Conservation (phyloP, 2,329 filamentous ascomycete genomes). For the Clonostachys rosea region DNA sequence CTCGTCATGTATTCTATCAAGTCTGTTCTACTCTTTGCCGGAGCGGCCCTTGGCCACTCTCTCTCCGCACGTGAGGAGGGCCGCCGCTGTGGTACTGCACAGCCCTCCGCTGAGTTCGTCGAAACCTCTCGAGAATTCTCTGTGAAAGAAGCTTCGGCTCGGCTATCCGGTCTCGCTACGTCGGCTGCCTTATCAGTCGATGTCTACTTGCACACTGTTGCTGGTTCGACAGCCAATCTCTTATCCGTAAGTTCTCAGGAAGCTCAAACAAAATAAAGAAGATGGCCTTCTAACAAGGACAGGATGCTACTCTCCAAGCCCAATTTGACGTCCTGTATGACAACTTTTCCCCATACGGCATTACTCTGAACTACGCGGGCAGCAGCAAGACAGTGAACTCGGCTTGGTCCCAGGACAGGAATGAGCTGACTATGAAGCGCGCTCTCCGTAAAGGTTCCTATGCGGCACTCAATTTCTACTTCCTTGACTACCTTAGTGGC, state of each 20-base stretch:
- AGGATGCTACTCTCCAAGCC: slow-evolving; percentile 9
- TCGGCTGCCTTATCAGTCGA: slow-evolving; percentile 10
- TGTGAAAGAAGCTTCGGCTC: slow-evolving; percentile 1
- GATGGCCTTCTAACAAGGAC: not conserved
- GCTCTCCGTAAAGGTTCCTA: slow-evolving; percentile 36
- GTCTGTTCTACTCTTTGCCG: slow-evolving; percentile 4
- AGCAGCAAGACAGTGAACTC: slow-evolving; percentile 21
- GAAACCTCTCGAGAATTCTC: not conserved
- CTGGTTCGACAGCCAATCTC: not conserved
- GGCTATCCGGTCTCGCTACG: slow-evolving; percentile 6
- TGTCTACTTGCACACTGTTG: slow-evolving; percentile 5
- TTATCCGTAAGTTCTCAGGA: not conserved
- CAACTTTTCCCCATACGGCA: slow-evolving; percentile 10
- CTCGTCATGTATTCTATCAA: slow-evolving; percentile 2
- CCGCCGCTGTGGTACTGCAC: slow-evolving; percentile 1
- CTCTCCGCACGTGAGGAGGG: not conserved
- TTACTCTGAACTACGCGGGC: slow-evolving; percentile 16
- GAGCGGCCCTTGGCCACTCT: slow-evolving; percentile 1
- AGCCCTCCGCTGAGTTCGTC: not conserved
- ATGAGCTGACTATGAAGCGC: slow-evolving; percentile 36
- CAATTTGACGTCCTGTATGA: slow-evolving; percentile 16
- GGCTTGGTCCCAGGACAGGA: slow-evolving; percentile 13
- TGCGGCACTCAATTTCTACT: slow-evolving; percentile 40
- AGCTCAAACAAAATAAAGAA: not conserved
- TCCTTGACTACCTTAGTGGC: slow-evolving; percentile 20